Percentiles rank a stretch among this genome's conserved stretches.
These are phyloP conservation scores for Lathyrus sativus DNA, from an alignment of 306 rosid genomes.

Conservation along the genomic window DNA sequence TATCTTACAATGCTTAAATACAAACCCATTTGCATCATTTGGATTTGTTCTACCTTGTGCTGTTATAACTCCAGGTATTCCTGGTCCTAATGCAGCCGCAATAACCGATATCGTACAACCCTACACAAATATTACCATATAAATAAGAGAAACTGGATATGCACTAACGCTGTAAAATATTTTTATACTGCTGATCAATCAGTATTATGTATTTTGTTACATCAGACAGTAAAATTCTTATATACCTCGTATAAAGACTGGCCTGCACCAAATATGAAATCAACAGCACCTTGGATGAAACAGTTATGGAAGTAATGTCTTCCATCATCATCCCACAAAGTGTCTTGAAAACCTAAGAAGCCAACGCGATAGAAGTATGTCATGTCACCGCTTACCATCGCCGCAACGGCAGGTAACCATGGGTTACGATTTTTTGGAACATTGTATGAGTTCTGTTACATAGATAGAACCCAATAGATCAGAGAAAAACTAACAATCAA, in stretches of 20 bases:
- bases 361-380: constrained; percentile 54
- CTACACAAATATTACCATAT: constrained; percentile 30
- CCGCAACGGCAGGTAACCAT: constrained; percentile 60
- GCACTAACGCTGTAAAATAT: too few relatives aligned
- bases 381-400: constrained; percentile 62
- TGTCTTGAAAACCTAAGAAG: constrained; percentile 79
- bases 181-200: too few relatives aligned
- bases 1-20: constrained; percentile 58
- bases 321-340: constrained; percentile 79
- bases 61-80: constrained; percentile 54
- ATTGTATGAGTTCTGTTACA: constrained; percentile 61
- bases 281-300: constrained; percentile 77
- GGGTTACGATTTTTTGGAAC: constrained; percentile 29
- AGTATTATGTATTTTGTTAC: too few relatives aligned
- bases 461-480: too few relatives aligned
- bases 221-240: too few relatives aligned
- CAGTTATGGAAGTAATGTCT: constrained; percentile 69
- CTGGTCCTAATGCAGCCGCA: constrained; percentile 46
- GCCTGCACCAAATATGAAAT: constrained; percentile 78
- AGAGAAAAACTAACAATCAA: too few relatives aligned
- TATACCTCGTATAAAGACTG: constrained; percentile 75
- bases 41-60: constrained; percentile 70
- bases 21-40: constrained; percentile 62
- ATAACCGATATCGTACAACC: constrained; percentile 55
- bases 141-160: too few relatives aligned